Conservation (phyloP, 2,329 filamentous ascomycete genomes). For the Fusarium illudens region DNA sequence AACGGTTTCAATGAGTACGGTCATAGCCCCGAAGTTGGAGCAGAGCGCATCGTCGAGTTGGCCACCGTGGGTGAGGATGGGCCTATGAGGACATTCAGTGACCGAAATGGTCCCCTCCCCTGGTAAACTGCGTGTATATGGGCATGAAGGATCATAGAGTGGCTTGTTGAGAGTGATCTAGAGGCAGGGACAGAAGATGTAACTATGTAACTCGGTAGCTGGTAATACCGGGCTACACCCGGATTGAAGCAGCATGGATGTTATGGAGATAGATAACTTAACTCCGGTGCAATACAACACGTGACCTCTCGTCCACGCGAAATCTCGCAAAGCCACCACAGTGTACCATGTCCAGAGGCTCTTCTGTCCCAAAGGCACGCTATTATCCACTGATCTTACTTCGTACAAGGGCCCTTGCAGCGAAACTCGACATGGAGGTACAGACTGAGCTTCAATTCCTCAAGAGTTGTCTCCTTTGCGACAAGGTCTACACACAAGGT, state of each 20-base stretch:
- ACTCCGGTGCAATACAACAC: not conserved
- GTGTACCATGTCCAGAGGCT: not conserved
- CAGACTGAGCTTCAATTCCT: not conserved
- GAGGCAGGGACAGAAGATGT: not conserved
- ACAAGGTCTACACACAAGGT: constrained; percentile 37
- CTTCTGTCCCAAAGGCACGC: not conserved
- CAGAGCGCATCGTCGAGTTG: constrained; percentile 43
- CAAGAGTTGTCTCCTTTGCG: constrained; percentile 29
- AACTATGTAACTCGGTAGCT: not conserved
- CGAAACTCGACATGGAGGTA: not conserved
- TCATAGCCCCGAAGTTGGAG: constrained; percentile 39
- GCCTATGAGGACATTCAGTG: constrained; percentile 42
- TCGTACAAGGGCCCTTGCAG: rapidly evolving
- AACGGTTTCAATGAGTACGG: constrained; percentile 24
- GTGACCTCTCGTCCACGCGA: not conserved
- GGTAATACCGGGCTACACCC: not conserved
- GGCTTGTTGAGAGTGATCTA: not conserved
- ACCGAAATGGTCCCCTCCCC: constrained; percentile 35
- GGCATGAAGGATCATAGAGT: not conserved
- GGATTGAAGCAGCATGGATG: not conserved
- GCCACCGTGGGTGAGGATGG: constrained; percentile 44
- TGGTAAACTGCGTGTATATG: constrained; percentile 12
- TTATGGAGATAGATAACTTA: not conserved
- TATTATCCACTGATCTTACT: not conserved
- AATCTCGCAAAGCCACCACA: not conserved